Evolutionary conservation across 208 protist genomes (phyloP), one percentile per base, ranked within the genome.

Genomic region (Herpetomonas samuelpessoai): DNA sequence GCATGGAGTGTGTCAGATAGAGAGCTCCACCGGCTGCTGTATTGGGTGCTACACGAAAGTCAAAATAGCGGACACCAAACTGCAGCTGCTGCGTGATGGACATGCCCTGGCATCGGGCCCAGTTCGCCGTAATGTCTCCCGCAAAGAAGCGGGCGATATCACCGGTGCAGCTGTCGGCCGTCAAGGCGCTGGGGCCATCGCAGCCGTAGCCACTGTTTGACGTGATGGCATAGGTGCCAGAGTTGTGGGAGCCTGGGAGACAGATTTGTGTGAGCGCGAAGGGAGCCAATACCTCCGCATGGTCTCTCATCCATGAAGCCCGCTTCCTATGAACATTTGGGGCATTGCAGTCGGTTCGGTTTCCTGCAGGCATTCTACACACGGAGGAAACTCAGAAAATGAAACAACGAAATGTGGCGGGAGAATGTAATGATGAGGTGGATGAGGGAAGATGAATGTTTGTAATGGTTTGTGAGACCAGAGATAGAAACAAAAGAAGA

Each of bases 51-150:
- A 84, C 9, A 14, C 78, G 75, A 22, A 83, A 62, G 48, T 88
- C 69, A 2, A 88, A 48, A 52, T 85, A 87, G 12, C 80, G 68
- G 27, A 88, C 64, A 22, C 80, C 73, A 45, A 58, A 65, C n/a
- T 63, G 0, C 1, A 88, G 68, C 72, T 86, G 80, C 61, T 81
- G 53, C n/a, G 58, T 46, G 0, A 81, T 45, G 10, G 68, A 57
- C 63, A 75, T 71, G n/a, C 28, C 31, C 48, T 91, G 78, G 45
- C 78, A 91, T 9, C 29, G 65, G 0, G 70, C 27, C 79, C 78
- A 91, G n/a, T 28, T 38, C 0, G 56, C 52, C n/a, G 68, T 56
- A 1, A 72, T 28, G 0, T 45, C 16, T 3, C 62, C 49, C 16
- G 61, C 62, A 47, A 81, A 66, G 30, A 78, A 58, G 25, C 65